Base-by-base conservation (phyloP, 768 basidiomycete genomes). In the Suillus plorans region DNA sequence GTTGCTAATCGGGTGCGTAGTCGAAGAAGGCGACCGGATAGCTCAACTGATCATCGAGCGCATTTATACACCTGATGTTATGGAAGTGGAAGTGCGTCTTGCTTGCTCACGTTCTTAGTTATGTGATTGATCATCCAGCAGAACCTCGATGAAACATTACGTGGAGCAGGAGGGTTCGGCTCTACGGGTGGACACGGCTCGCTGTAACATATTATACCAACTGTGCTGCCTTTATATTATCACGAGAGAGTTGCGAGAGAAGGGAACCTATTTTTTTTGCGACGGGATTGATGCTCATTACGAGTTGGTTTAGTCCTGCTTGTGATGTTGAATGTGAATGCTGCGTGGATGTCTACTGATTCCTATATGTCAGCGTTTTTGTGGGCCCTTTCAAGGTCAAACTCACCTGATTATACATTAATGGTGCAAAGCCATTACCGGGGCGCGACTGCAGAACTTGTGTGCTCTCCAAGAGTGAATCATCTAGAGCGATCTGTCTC, bases 11-110 rank as follows among this genome's bases (percentile, higher is more conserved):
- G 49, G 63, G 57, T 14, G 31, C 49, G 8, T 44, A 97, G 97
- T 99, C 66, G 82, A 92, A 71, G 88, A 92, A 74, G 96, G 97
- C 7, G 97, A 99, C 71, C 87, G 97, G n/a, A 82, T 99, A 68
- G 97, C 97, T 2, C 97, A 99, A 72, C 83, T 99, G 39, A 93
- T 99, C 67, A 80, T 99, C 61, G 97, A 99, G 74, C 88, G 83
- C 65, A 97, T 99, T 68, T 87, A 87, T 66, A 95, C 89, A 4
- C 94, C 97, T 0, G 90, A 89, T 3, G 84, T 97, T 18, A 72
- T 89, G 18, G 96, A 97, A 79, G 97, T 99, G 31, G 80, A 92
- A 60, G 94, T 93, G 69, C 72, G 91, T 74, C 60, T 59, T 61
- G 55, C 59, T 63, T 42, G 49, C 36, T 58, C 55, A 67, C 63